These are phyloP conservation scores for Rhynchospora tenuis DNA, from an alignment of 176 grass and related monocot genomes.

Conservation along the genomic window DNA sequence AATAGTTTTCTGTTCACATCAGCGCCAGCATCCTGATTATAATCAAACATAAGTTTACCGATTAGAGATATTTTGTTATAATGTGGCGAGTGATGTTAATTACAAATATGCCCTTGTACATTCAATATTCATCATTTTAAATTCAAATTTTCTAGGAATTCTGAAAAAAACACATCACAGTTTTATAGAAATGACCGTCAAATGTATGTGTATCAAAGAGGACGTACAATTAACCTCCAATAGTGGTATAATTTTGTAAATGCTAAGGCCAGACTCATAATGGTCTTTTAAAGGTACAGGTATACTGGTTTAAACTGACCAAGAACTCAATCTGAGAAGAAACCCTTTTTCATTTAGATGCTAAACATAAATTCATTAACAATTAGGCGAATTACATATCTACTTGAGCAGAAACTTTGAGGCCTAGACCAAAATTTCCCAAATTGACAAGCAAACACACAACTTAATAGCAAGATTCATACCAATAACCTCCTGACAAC, in stretches of 20 bases:
- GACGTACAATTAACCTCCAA: not conserved
- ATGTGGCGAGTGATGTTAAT: not conserved
- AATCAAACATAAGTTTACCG: not conserved
- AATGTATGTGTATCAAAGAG: not conserved
- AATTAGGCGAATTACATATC: not conserved
- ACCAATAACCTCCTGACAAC: conserved; percentile 12
- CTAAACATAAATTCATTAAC: not conserved
- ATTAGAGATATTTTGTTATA: not conserved
- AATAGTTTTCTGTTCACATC: conserved; percentile 58
- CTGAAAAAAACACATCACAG: not conserved
- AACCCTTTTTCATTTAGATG: not conserved
- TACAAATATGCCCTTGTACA: not conserved
- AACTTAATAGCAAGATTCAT: conserved; percentile 1
- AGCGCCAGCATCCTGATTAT: conserved; percentile 35
- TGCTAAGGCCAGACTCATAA: not conserved
- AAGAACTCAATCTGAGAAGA: not conserved
- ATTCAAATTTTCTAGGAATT: not conserved
- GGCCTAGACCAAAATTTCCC: not conserved
- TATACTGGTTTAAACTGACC: not conserved
- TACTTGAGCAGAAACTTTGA: not conserved
- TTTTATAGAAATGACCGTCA: not conserved
- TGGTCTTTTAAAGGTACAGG: not conserved
- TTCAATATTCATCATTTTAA: not conserved
- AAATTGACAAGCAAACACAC: conserved; percentile 3
- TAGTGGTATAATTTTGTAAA: not conserved